Base-by-base conservation (phyloP, 1,284 basidiomycete genomes). In the Sutorius eximius region DNA sequence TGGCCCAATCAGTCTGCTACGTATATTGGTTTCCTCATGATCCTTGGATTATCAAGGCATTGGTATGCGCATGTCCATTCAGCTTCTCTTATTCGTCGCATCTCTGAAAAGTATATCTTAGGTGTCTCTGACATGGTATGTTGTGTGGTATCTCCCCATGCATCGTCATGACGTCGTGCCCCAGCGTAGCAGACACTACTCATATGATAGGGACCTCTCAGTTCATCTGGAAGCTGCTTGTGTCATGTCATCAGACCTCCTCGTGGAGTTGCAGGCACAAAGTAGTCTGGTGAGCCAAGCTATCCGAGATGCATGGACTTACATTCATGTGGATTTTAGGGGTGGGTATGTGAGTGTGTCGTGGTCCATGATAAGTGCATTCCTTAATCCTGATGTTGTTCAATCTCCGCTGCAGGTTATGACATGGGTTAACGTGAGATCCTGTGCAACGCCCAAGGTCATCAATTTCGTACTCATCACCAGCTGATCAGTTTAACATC, bases 1-100 rank as follows among this genome's bases (percentile, higher is more conserved):
- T 61, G 18, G 49, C 49, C 12, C 60, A 63, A 29, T 52, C 48
- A 5, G 30, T 49, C 18, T 58, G 47, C 27, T 61, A 61, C n/a
- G 4, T 3, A 5, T n/a, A 5, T 36, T 61, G 45, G 51, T 61
- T 61, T 50, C 58, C 61, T n/a, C 7, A 52, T 1, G 61, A 61
- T 22, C 32, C 34, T 13, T 50, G 18, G 18, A 29, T 13, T 16
- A 32, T 45, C 0, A 61, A 58, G 15, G 27, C 18, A 27, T 41
- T 63, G 4, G 60, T 61, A 24, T 24, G 22, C 22, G 22, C 22
- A 24, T 9, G 51, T 5, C 3, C 5, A 22, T 22, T 22, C 10
- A 18, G 1, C 1, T 18, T 18, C n/a, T 20, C 24, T 24, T 24
- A 24, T 38, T n/a, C 1, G 15, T n/a, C 1, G 3, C 6, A 8